A percentile compares a stretch with the other conserved stretches of the same genome.
phyloP scores from a whole-genome alignment of 331 rosid genomes.

The Malus hybrid region DNA sequence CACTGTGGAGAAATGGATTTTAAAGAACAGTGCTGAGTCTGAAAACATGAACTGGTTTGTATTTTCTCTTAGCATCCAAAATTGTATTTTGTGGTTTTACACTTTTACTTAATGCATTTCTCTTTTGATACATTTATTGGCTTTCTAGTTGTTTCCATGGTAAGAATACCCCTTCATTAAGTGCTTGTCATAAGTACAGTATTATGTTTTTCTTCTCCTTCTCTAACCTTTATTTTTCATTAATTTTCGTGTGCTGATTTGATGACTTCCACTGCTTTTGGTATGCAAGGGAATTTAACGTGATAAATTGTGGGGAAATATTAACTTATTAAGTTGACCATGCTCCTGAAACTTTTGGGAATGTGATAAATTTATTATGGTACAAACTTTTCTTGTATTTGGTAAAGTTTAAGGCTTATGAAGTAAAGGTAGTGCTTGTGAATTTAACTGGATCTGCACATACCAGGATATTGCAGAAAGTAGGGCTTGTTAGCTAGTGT shows the following conservation, averaged over 20 bases:
- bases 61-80: background rate
- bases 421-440: background rate
- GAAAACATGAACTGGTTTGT: slow-evolving; percentile 79
- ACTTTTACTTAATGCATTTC: background rate
- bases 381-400: background rate
- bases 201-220: background rate
- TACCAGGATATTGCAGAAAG: too few relatives aligned
- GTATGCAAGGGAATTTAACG: background rate
- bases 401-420: background rate
- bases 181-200: background rate
- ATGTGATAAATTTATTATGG: background rate
- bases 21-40: slow-evolving; percentile 80
- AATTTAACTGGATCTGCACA: background rate
- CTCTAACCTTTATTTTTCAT: background rate
- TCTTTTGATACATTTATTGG: background rate
- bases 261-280: background rate
- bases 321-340: background rate
- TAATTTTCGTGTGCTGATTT: background rate
- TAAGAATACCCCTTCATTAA: background rate
- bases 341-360: background rate
- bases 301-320: too few relatives aligned
- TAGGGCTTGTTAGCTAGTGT: background rate
- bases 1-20: slow-evolving; percentile 61
- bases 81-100: background rate
- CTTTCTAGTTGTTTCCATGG: background rate